phyloP scores from a whole-genome alignment of 805 yeast genomes.

The Yamadazyma akitaensis region DNA sequence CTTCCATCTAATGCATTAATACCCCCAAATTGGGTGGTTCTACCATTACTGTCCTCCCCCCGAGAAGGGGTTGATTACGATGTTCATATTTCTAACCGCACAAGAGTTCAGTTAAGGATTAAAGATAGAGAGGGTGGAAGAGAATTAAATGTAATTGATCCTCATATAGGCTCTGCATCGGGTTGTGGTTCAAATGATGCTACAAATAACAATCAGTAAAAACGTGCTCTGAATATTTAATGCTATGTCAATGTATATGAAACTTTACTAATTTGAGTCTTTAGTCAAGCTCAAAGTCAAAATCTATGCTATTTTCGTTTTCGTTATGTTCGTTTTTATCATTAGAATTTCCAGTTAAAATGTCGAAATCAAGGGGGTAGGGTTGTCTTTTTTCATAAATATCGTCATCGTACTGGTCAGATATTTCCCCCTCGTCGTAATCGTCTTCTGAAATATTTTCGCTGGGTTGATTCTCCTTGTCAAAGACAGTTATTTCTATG shows the following conservation, averaged over 20 bases:
- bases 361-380: neutral
- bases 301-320: slow-evolving; percentile 3
- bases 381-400: neutral
- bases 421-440: slow-evolving; percentile 4
- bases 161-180: neutral
- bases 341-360: neutral
- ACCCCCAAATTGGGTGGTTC: slow-evolving; percentile 30
- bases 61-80: slow-evolving; percentile 12
- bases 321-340: neutral
- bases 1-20: slow-evolving; percentile 24
- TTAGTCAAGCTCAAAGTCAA: slow-evolving; percentile 5
- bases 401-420: slow-evolving; percentile 4
- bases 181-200: neutral
- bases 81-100: slow-evolving; percentile 18
- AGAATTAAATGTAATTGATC: slow-evolving; percentile 14
- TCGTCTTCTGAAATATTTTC: neutral
- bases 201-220: neutral
- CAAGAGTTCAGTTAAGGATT: slow-evolving; percentile 17
- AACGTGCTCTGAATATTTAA: neutral
- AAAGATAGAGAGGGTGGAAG: slow-evolving; percentile 9
- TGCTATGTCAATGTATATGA: neutral
- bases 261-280: neutral
- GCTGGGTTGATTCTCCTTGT: neutral
- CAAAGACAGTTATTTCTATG: neutral
- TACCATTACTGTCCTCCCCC: slow-evolving; percentile 20